phyloP scores from a whole-genome alignment of 441 rosid species.

The Populus hybrid region DNA sequence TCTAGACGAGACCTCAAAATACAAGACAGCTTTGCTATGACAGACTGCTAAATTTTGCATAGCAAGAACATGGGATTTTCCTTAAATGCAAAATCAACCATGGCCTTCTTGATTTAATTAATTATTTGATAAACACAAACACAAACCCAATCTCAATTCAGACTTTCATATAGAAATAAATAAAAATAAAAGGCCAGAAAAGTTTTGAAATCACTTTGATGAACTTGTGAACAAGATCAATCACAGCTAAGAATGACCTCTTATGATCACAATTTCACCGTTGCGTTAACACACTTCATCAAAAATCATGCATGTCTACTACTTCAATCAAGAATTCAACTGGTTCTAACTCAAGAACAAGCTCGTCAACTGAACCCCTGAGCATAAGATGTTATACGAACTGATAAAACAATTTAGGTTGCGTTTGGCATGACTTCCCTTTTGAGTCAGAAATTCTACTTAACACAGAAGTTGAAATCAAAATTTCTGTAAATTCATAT shows the following conservation, averaged over 20 bases:
- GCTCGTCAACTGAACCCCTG: too few species aligned
- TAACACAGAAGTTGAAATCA: not conserved
- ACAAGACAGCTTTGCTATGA: too few species aligned
- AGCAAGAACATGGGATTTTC: not conserved
- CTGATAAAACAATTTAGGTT: too few species aligned
- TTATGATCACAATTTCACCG: not conserved
- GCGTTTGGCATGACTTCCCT: not conserved
- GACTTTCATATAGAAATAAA: too few species aligned
- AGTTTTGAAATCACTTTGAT: not conserved
- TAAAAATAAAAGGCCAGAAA: not conserved
- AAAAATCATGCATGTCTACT: not conserved
- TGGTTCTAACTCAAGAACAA: too few species aligned
- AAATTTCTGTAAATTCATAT: not conserved
- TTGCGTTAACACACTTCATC: not conserved
- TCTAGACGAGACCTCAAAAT: too few species aligned
- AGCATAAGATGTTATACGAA: too few species aligned
- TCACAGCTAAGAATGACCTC: not conserved
- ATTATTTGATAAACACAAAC: too few species aligned
- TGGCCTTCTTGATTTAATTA: not conserved
- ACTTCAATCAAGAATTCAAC: too few species aligned
- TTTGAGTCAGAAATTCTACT: not conserved
- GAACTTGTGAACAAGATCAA: not conserved
- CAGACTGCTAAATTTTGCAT: not conserved
- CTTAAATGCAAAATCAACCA: not conserved
- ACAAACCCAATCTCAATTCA: not conserved